These are phyloP conservation scores for Leishmania tropica DNA, from an alignment of 208 protist genomes.

Conservation along the genomic window DNA sequence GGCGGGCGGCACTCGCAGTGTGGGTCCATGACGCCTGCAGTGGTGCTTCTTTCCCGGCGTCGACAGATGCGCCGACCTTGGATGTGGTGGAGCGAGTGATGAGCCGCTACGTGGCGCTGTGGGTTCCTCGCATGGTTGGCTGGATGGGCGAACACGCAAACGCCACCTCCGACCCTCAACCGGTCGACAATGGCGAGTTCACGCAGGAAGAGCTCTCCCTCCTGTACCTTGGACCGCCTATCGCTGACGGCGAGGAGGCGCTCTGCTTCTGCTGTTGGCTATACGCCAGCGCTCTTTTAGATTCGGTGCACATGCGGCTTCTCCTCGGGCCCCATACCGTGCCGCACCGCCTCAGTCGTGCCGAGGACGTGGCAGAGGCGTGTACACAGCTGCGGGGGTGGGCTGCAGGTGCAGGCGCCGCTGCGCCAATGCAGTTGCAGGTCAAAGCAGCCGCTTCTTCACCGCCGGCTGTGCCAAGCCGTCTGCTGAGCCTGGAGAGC, in stretches of 20 bases:
- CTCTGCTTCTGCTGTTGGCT: slow-evolving; percentile 28
- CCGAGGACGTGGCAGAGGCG: slow-evolving; percentile 9
- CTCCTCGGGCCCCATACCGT: slow-evolving; percentile 10
- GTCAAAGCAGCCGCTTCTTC: neutral
- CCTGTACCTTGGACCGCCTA: neutral
- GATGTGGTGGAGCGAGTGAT: slow-evolving; percentile 19
- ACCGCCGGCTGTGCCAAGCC: slow-evolving; percentile 15
- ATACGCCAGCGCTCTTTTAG: slow-evolving; percentile 27
- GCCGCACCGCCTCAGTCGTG: slow-evolving; percentile 8
- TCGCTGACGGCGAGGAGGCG: slow-evolving; percentile 14
- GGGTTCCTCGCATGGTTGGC: slow-evolving; percentile 34
- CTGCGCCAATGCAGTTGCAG: slow-evolving; percentile 1
- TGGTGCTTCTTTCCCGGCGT: no score
- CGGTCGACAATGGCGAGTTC: slow-evolving; percentile 12
- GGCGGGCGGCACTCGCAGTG: neutral
- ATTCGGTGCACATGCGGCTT: slow-evolving; percentile 22
- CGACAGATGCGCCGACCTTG: neutral
- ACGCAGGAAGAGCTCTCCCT: slow-evolving; percentile 10
- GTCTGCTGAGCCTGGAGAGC: slow-evolving; percentile 20
- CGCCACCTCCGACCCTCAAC: neutral
- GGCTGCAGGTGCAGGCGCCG: neutral
- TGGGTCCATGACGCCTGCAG: slow-evolving; percentile 6
- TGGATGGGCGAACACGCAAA: slow-evolving; percentile 22
- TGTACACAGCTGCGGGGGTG: slow-evolving; percentile 12
- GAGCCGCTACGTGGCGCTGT: slow-evolving; percentile 22